Percentiles rank a stretch among this genome's conserved stretches.
These are phyloP conservation scores for Pisolithus albus DNA, from an alignment of 768 basidiomycete genomes.

Conservation along the genomic window DNA sequence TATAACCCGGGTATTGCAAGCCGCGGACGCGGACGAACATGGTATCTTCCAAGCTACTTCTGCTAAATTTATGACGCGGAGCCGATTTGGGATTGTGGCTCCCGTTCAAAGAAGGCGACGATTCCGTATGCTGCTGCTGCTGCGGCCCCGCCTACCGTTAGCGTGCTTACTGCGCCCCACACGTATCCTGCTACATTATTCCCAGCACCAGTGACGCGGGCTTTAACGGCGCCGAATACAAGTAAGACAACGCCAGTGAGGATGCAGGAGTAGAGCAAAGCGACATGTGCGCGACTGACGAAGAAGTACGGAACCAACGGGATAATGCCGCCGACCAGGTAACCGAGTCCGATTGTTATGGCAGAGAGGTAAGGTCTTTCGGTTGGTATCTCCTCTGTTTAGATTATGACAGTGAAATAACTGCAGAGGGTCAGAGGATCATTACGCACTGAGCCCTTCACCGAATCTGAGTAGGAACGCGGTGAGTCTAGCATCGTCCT, in stretches of 20 bases:
- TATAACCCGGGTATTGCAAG: too few relatives aligned
- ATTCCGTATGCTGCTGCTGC: slow-evolving; percentile 68
- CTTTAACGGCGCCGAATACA: slow-evolving; percentile 87
- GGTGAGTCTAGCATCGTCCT: slow-evolving; percentile 77
- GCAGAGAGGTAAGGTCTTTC: slow-evolving; percentile 83
- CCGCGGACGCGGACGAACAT: too few relatives aligned
- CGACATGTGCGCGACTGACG: slow-evolving; percentile 58
- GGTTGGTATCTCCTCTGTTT: slow-evolving; percentile 79
- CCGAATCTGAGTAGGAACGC: slow-evolving; percentile 95
- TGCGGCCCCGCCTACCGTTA: slow-evolving; percentile 85
- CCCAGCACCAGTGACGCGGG: slow-evolving; percentile 80
- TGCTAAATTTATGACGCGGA: too few relatives aligned
- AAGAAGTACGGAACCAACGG: slow-evolving; percentile 93
- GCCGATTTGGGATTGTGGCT: neutral
- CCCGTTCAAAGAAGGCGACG: slow-evolving; percentile 43
- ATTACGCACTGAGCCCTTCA: slow-evolving; percentile 64
- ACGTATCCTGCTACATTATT: slow-evolving; percentile 59
- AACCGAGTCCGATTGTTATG: slow-evolving; percentile 91
- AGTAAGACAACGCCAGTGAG: slow-evolving; percentile 83
- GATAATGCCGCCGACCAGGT: slow-evolving; percentile 88
- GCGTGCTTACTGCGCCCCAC: slow-evolving; percentile 82
- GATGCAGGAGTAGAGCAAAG: slow-evolving; percentile 67
- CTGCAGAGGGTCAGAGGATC: slow-evolving; percentile 20
- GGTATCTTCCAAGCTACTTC: too few relatives aligned
- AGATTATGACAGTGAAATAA: neutral